These are phyloP conservation scores for Phytophthora sp. DNA, from an alignment of 352 stramenopile species.

Conservation along the genomic window DNA sequence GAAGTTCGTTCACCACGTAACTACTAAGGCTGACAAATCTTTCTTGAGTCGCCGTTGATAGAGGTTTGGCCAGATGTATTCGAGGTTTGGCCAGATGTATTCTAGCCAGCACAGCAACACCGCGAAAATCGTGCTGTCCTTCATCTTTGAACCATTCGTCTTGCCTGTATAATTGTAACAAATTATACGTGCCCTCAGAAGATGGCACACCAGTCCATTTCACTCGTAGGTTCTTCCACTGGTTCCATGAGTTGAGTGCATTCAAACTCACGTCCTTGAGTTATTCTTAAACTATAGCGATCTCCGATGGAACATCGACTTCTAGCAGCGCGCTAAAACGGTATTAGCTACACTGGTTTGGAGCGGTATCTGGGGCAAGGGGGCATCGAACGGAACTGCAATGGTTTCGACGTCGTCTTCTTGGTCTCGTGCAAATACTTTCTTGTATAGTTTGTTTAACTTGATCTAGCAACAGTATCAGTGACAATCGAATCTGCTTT, in stretches of 20 bases:
- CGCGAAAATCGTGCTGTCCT: background rate
- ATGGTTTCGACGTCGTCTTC: background rate
- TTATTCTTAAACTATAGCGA: background rate
- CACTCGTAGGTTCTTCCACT: background rate
- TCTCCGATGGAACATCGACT: background rate
- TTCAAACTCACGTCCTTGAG: background rate
- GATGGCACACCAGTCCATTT: background rate
- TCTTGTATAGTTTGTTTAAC: background rate
- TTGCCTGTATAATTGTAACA: slow-evolving; percentile 1
- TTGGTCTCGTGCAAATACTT: background rate
- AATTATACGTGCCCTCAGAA: background rate
- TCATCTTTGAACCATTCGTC: slow-evolving; percentile 4
- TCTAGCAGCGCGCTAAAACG: background rate
- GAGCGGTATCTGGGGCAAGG: no score
- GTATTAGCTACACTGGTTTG: background rate
- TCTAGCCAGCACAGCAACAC: background rate
- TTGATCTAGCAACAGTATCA: background rate
- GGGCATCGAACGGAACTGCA: background rate
- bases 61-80: slow-evolving; percentile 1
- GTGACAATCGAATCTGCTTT: slow-evolving; percentile 3
- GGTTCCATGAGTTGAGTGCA: background rate
- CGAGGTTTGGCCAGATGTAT: slow-evolving; percentile 1
- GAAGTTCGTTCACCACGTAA: slow-evolving; percentile 3
- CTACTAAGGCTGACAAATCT: slow-evolving; percentile 5
- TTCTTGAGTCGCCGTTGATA: slow-evolving; percentile 1